These are phyloP conservation scores for Trapa incisa DNA, from an alignment of 345 rosid genomes.

Conservation along the genomic window DNA sequence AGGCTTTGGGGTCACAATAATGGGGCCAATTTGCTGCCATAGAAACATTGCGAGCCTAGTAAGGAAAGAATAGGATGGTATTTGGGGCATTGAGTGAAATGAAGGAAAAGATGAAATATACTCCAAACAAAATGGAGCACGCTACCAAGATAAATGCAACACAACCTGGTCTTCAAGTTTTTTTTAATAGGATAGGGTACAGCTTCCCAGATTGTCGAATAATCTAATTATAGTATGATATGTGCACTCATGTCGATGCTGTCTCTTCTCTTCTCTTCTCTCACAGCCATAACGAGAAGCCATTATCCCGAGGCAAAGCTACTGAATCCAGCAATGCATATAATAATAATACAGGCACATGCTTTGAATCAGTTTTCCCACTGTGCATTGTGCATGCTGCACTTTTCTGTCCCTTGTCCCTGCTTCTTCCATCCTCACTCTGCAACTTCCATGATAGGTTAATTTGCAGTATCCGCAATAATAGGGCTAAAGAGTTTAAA, in stretches of 20 bases:
- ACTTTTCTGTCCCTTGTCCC: constrained; percentile 25
- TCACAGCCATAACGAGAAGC: constrained; percentile 8
- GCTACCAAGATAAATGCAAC: neutral
- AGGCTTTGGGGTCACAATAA: neutral
- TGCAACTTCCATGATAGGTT: constrained; percentile 29
- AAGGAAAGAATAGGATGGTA: neutral
- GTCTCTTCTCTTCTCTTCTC: constrained; percentile 21
- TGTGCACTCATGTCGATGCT: constrained; percentile 30
- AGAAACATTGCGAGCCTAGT: neutral
- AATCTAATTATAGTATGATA: neutral
- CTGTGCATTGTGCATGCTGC: constrained; percentile 13
- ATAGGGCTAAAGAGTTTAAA: too few relatives aligned
- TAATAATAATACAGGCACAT: too few relatives aligned
- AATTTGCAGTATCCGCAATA: too few relatives aligned
- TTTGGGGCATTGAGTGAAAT: neutral
- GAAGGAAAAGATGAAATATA: neutral
- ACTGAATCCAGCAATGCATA: neutral
- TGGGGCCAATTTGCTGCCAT: neutral
- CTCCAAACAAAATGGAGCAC: neutral
- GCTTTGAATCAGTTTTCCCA: too few relatives aligned
- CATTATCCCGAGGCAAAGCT: constrained; percentile 23
- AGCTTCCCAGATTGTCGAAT: neutral
- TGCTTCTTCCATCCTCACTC: constrained; percentile 10
- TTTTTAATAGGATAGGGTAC: neutral
- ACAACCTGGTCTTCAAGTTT: constrained; percentile 1